Conservation (phyloP, 2,329 filamentous ascomycete species). For the Chlorencoelia australis region DNA sequence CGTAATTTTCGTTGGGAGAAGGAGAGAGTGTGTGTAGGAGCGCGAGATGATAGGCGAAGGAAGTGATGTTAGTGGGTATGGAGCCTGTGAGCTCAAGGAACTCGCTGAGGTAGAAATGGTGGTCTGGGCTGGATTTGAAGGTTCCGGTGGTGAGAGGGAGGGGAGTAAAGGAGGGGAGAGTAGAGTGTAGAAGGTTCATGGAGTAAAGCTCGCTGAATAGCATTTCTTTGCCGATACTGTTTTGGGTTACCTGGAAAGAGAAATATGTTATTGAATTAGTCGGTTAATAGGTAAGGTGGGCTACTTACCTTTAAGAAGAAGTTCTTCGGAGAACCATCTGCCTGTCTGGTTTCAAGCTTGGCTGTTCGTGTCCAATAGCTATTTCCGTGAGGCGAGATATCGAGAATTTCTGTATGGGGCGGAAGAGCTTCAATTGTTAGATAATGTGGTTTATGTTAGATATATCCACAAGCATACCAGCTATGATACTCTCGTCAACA, state of each 20-base stretch:
- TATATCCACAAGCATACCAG: too few species aligned
- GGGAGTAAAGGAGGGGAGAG: too few species aligned
- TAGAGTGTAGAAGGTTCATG: too few species aligned
- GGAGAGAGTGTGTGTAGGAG: slow-evolving; percentile 14
- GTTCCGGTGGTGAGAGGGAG: too few species aligned
- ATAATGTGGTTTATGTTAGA: not conserved
- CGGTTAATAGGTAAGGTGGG: too few species aligned
- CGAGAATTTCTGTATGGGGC: not conserved
- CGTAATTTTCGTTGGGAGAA: slow-evolving; percentile 26
- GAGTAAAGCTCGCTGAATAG: too few species aligned
- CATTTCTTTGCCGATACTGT: too few species aligned
- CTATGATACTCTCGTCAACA: too few species aligned
- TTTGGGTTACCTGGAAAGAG: too few species aligned
- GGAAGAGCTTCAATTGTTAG: not conserved
- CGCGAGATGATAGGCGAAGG: slow-evolving; percentile 15
- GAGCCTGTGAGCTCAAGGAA: slow-evolving; percentile 19
- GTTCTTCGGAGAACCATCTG: slow-evolving; percentile 18
- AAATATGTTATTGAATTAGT: too few species aligned
- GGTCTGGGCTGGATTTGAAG: too few species aligned
- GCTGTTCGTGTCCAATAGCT: slow-evolving; percentile 29
- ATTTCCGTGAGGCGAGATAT: slow-evolving; percentile 19
- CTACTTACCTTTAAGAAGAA: slow-evolving; percentile 27
- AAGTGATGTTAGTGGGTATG: slow-evolving; percentile 15
- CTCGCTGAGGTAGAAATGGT: slow-evolving; percentile 20
- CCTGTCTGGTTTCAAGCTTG: slow-evolving; percentile 22